phyloP scores from a whole-genome alignment of 768 basidiomycete species.

The Coprinopsis sp. region DNA sequence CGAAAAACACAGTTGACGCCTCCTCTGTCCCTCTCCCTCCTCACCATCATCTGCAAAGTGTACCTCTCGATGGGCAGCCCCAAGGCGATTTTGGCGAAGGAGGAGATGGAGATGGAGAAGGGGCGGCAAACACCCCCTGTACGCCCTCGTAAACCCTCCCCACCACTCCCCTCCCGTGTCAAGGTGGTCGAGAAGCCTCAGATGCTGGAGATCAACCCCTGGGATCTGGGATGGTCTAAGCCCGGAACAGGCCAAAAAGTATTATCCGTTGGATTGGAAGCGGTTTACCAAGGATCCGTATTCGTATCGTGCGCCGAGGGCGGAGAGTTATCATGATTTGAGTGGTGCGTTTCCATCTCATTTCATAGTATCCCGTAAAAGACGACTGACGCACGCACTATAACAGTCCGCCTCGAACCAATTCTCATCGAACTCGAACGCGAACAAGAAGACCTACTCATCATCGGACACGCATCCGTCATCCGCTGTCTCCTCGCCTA shows the following conservation, averaged over 20 bases:
- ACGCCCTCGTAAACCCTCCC: slow-evolving; percentile 6
- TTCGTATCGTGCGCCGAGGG: slow-evolving; percentile 83
- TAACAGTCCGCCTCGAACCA: slow-evolving; percentile 85
- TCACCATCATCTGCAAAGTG: too few species aligned
- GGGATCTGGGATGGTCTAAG: slow-evolving; percentile 96
- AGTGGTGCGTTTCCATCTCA: slow-evolving; percentile 46
- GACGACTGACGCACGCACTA: too few species aligned
- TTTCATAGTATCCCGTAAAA: too few species aligned
- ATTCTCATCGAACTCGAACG: slow-evolving; percentile 91
- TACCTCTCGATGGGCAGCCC: too few species aligned
- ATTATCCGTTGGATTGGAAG: slow-evolving; percentile 93
- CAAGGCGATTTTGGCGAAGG: too few species aligned
- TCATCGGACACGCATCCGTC: slow-evolving; percentile 96
- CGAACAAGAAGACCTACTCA: slow-evolving; percentile 89
- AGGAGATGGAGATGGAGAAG: too few species aligned
- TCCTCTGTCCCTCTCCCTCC: too few species aligned
- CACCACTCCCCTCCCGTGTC: slow-evolving; percentile 39
- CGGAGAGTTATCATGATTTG: slow-evolving; percentile 97
- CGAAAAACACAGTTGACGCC: too few species aligned
- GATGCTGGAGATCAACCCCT: slow-evolving; percentile 97
- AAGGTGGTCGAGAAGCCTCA: slow-evolving; percentile 93
- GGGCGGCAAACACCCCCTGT: background rate
- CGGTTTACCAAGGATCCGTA: slow-evolving; percentile 92
- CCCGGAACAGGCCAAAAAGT: slow-evolving; percentile 82
- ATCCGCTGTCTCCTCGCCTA: slow-evolving; percentile 94